Evolutionary conservation across 2,329 filamentous ascomycete species (phyloP), one percentile per base, ranked within the genome.

Genomic region (Aureobasidium sp.): DNA sequence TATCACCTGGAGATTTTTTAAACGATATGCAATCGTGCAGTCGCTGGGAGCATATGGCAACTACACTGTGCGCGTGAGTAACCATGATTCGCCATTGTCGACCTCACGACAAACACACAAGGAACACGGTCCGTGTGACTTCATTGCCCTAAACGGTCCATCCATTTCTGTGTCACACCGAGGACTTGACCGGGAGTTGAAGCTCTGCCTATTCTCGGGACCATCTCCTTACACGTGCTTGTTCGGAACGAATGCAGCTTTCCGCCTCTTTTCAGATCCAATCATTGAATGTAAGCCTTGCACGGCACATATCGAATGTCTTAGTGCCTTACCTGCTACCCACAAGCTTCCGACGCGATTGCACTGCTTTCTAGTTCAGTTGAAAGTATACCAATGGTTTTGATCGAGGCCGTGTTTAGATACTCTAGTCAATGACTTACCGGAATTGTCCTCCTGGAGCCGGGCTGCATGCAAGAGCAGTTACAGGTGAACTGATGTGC

Each of bases 201-300:
- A 27, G 41, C 22, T 17, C 45, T 19, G 7, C 34, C 25, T 27
- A n/a, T 47, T 25, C 35, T n/a, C 34, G 34, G 24, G 6, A 10
- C 11, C 45, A 16, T 49, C 16, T 19, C 7, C 44, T 48, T 30
- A 30, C 44, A 48, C 44, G 44, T 44, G 40, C 40, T 44, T 3
- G 40, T 30, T 25, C 40, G 42, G 30, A 25, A 47, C 17, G 17
- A 12, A 48, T 51, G 48, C 48, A 51, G 22, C 27, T 7, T 41
- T 27, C 37, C 48, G 48, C 19, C 35, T n/a, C 48, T 25, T 4
- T 17, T 21, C 14, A 51, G 25, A 51, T 51, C 35, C 47, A 40
- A 32, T 41, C 25, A 11, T 25, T 32, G 14, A 12, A 34, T 34
- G 29, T 22, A 12, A 51, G 47, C 35, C 35, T 41, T 51, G 11